Evolutionary conservation across 2,329 filamentous ascomycete species (phyloP).

Genomic region (Trichoderma koningii): DNA sequence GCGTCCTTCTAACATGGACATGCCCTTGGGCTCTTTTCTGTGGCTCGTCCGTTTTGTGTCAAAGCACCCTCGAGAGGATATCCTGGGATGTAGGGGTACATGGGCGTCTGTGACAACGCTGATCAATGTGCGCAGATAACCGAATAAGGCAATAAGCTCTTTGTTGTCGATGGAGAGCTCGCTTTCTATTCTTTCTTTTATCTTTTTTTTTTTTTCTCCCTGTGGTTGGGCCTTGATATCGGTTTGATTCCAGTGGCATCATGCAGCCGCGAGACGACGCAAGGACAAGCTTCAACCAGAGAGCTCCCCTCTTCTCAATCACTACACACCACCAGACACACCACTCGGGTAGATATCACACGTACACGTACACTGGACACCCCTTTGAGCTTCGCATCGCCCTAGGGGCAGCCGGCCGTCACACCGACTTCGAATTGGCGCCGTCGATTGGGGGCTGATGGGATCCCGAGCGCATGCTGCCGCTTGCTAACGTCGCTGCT

Average conservation of each 20-base stretch:
- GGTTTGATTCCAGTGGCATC: background rate
- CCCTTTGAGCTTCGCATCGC: slow-evolving; percentile 2
- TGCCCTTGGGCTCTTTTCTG: background rate
- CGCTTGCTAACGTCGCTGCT: background rate
- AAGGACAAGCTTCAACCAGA: background rate
- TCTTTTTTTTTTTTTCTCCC: background rate
- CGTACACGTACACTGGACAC: background rate
- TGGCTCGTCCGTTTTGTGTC: slow-evolving; percentile 8
- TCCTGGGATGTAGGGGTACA: too few relatives aligned
- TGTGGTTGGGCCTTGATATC: background rate
- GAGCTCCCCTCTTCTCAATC: background rate
- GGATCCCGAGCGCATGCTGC: slow-evolving; percentile 12
- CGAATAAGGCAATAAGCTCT: slow-evolving; percentile 22
- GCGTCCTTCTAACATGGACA: slow-evolving; percentile 8
- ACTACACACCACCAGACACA: too few relatives aligned
- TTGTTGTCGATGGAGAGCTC: background rate
- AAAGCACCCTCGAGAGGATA: background rate
- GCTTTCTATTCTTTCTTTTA: background rate
- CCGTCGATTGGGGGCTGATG: slow-evolving; percentile 20
- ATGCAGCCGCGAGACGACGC: background rate
- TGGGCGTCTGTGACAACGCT: too few relatives aligned
- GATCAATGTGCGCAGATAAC: background rate
- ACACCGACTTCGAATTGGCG: slow-evolving; percentile 25
- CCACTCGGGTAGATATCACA: background rate
- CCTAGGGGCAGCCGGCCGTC: slow-evolving; percentile 1